Conservation (phyloP, 2,329 filamentous ascomycete species). For the Metarhizium sp. region DNA sequence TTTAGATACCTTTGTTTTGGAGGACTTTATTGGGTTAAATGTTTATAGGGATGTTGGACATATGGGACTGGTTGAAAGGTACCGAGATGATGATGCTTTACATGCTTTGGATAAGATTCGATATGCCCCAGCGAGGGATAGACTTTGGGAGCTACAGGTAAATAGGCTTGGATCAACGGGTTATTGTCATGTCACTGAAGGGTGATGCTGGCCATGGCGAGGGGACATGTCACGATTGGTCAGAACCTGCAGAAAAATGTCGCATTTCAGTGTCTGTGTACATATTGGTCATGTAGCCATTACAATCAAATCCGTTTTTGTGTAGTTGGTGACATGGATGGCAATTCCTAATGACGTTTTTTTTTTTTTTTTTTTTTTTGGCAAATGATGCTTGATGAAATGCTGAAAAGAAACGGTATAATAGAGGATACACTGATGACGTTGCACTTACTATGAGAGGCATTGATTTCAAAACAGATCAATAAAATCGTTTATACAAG, state of each 20-base stretch:
- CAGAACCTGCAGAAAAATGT: too few species aligned
- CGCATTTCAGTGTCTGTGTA: too few species aligned
- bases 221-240: neutral
- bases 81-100: neutral
- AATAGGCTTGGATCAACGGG: neutral
- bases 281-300: too few species aligned
- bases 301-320: too few species aligned
- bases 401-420: too few species aligned
- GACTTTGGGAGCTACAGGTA: neutral
- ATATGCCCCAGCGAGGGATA: neutral
- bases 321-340: too few species aligned
- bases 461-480: too few species aligned
- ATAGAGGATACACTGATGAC: too few species aligned
- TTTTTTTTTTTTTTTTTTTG: too few species aligned
- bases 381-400: too few species aligned
- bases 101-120: neutral
- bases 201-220: neutral
- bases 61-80: neutral
- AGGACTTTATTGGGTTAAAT: neutral
- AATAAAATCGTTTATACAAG: neutral
- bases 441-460: too few species aligned
- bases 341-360: too few species aligned
- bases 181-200: neutral
- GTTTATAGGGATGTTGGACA: neutral
- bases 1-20: neutral